These are phyloP conservation scores for Rhazya stricta DNA, from an alignment of 257 asterid genomes.

Conservation along the genomic window DNA sequence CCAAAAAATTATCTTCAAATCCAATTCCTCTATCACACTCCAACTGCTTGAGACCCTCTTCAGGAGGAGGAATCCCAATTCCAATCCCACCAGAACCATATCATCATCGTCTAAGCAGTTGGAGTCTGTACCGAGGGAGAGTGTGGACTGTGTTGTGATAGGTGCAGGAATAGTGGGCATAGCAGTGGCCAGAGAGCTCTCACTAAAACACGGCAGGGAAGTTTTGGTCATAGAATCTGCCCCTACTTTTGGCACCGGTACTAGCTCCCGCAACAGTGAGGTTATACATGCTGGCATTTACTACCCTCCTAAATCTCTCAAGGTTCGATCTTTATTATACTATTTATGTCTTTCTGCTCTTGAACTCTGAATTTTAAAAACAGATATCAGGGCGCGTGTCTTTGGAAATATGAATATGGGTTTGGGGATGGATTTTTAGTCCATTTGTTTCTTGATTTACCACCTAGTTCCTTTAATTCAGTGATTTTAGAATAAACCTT, in stretches of 20 bases:
- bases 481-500: background rate
- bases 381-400: background rate
- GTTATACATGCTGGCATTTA: slow-evolving; percentile 89
- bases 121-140: slow-evolving; percentile 43
- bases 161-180: slow-evolving; percentile 91
- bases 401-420: slow-evolving; percentile 1
- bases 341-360: background rate
- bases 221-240: slow-evolving; percentile 72
- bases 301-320: slow-evolving; percentile 67
- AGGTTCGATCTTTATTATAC: slow-evolving; percentile 31
- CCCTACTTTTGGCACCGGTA: slow-evolving; percentile 72
- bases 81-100: slow-evolving; percentile 12
- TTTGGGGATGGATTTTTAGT: background rate
- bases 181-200: slow-evolving; percentile 86
- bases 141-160: slow-evolving; percentile 67
- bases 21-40: background rate
- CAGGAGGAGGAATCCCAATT: background rate
- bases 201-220: slow-evolving; percentile 51
- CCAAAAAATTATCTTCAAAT: background rate
- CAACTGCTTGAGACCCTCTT: slow-evolving; percentile 4
- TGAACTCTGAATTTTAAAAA: background rate
- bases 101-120: slow-evolving; percentile 9
- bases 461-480: background rate
- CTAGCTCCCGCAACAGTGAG: slow-evolving; percentile 89
- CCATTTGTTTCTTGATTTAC: background rate